Percentiles rank a stretch among this genome's conserved stretches.
Conservation (phyloP, 371 early-diverging fungal species). For the Rhizopus delemar region DNA sequence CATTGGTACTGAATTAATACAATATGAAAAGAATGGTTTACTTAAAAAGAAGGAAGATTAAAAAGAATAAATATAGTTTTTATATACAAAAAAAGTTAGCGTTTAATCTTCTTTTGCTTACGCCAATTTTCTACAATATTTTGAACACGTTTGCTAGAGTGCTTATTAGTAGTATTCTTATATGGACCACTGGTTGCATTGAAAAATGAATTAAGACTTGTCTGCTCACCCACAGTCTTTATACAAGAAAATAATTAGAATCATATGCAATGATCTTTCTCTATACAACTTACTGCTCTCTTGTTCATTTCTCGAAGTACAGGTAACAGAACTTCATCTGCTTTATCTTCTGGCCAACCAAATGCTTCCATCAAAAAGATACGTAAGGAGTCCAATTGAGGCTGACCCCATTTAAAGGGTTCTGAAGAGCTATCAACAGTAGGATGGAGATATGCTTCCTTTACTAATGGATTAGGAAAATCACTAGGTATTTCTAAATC, state of each 20-base stretch:
- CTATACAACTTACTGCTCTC: conserved; percentile 29
- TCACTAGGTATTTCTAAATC: conserved; percentile 61
- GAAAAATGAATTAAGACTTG: conserved; percentile 50
- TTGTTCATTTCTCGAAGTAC: conserved; percentile 74
- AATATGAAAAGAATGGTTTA: conserved; percentile 57
- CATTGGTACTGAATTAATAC: conserved; percentile 58
- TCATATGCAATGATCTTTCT: background rate
- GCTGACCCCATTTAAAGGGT: conserved; percentile 83
- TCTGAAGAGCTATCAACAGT: conserved; percentile 69
- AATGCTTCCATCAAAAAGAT: conserved; percentile 50
- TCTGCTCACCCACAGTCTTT: conserved; percentile 41
- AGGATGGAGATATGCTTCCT: conserved; percentile 82
- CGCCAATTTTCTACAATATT: conserved; percentile 33
- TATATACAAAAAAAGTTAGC: background rate
- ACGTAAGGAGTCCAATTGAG: conserved; percentile 78
- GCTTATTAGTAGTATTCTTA: conserved; percentile 25
- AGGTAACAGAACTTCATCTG: conserved; percentile 72
- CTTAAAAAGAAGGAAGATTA: conserved; percentile 35
- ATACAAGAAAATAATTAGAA: background rate
- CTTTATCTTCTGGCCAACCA: conserved; percentile 52
- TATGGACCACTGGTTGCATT: conserved; percentile 21
- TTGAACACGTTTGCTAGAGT: conserved; percentile 50
- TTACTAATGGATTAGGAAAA: conserved; percentile 82
- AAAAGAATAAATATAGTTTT: background rate
- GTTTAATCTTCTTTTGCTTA: conserved; percentile 18